Percentiles rank a stretch among this genome's conserved stretches.
phyloP scores from a whole-genome alignment of 345 rosid species.

The Gossypium australe region DNA sequence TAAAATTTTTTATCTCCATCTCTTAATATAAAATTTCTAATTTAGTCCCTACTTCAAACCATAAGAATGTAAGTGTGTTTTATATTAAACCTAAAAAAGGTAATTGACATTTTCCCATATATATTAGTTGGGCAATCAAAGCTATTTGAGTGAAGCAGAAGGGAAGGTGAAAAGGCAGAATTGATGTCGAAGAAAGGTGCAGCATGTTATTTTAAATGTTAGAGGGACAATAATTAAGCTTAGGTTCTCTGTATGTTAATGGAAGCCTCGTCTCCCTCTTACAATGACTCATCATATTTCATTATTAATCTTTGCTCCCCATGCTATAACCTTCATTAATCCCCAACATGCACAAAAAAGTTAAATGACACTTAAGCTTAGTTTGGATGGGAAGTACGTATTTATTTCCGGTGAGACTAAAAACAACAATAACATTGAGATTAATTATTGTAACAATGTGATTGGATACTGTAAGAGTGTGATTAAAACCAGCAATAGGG shows the following conservation, averaged over 20 bases:
- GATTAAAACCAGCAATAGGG: rapidly evolving
- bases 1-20: too few relatives aligned
- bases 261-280: not conserved
- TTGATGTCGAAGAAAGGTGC: not conserved
- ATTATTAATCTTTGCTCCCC: not conserved
- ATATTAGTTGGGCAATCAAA: not conserved
- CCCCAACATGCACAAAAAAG: not conserved
- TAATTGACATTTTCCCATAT: too few relatives aligned
- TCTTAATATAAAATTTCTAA: too few relatives aligned
- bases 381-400: rapidly evolving
- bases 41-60: too few relatives aligned
- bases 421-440: too few relatives aligned
- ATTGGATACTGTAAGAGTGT: too few relatives aligned
- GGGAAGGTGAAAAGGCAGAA: not conserved
- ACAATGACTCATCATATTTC: not conserved
- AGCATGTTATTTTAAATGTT: not conserved
- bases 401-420: too few relatives aligned
- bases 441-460: too few relatives aligned
- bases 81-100: too few relatives aligned
- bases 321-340: not conserved
- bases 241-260: not conserved
- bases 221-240: not conserved
- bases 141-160: not conserved
- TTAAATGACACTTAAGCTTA: too few relatives aligned
- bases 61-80: too few relatives aligned